Percentiles rank a stretch among this genome's conserved stretches.
These are phyloP conservation scores for Cucurbita moschata DNA, from an alignment of 306 rosid genomes.

Conservation along the genomic window DNA sequence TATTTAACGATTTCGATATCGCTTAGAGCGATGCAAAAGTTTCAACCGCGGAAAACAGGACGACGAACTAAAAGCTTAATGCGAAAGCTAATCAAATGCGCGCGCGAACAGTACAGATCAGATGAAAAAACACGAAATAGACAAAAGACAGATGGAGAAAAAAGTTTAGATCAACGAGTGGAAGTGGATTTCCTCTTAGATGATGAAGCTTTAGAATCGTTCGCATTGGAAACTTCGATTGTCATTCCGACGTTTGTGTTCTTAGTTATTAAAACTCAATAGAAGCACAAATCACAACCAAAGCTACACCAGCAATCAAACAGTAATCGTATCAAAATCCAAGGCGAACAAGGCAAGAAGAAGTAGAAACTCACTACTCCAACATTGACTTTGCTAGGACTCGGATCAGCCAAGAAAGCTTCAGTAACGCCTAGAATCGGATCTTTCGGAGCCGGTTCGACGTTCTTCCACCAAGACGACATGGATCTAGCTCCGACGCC, in stretches of 20 bases:
- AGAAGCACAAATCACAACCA: background rate
- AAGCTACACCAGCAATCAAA: background rate
- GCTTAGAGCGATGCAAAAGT: background rate
- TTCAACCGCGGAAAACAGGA: background rate
- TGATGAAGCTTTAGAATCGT: background rate
- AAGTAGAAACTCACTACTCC: constrained; percentile 64
- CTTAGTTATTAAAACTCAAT: background rate
- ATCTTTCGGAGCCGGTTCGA: constrained; percentile 83
- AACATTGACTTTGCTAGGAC: constrained; percentile 75
- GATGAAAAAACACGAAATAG: background rate
- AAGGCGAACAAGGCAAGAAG: background rate
- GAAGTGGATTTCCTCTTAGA: background rate
- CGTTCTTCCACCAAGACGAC: constrained; percentile 67
- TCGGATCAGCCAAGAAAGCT: constrained; percentile 85
- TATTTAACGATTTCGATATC: background rate
- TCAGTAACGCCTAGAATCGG: constrained; percentile 99
- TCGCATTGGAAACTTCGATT: background rate
- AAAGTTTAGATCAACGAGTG: background rate
- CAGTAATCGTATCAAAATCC: background rate
- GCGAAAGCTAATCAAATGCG: background rate
- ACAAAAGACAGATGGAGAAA: background rate
- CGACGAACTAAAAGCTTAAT: background rate
- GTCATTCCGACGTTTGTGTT: background rate
- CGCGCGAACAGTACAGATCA: background rate
- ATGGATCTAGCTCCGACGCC: constrained; percentile 39